A percentile compares a stretch with the other conserved stretches of the same genome.
phyloP scores from a whole-genome alignment of 2,329 filamentous ascomycete genomes.

The Fusarium sublunatum region DNA sequence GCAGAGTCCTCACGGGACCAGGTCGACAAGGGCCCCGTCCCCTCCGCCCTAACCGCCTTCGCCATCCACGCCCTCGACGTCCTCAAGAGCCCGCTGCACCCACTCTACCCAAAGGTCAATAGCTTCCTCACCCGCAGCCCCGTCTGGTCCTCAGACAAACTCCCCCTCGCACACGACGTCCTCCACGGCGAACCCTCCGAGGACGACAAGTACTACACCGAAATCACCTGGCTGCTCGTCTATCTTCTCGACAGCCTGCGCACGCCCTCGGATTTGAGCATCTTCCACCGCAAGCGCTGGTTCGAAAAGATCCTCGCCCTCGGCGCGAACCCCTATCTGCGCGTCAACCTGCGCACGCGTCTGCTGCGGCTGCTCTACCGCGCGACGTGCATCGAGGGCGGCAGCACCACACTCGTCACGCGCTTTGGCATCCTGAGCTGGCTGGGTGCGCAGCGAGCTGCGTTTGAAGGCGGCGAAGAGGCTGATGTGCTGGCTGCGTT shows the following conservation, averaged over 20 bases:
- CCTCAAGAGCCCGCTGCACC: constrained; percentile 80
- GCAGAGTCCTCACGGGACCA: constrained; percentile 74
- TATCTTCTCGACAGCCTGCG: constrained; percentile 77
- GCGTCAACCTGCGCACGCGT: constrained; percentile 68
- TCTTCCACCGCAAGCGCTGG: constrained; percentile 71
- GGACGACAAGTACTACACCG: constrained; percentile 77
- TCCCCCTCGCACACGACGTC: constrained; percentile 75
- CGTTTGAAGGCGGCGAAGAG: constrained; percentile 56
- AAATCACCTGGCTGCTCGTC: constrained; percentile 78
- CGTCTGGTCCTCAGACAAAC: constrained; percentile 77
- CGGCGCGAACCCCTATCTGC: constrained; percentile 74
- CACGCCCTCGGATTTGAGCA: constrained; percentile 67
- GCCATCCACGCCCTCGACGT: constrained; percentile 76
- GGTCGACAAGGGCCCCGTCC: constrained; percentile 69
- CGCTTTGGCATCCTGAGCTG: constrained; percentile 79
- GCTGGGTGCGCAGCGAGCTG: constrained; percentile 71
- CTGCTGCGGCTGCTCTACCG: constrained; percentile 72
- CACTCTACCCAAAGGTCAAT: constrained; percentile 88
- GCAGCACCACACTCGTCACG: constrained; percentile 83
- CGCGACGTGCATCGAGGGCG: constrained; percentile 73
- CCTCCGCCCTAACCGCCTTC: constrained; percentile 81
- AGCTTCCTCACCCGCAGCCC: constrained; percentile 82
- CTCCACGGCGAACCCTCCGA: constrained; percentile 74
- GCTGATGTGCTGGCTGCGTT: constrained; percentile 64
- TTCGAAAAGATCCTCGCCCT: constrained; percentile 81